Percentiles rank a stretch among this genome's conserved stretches.
phyloP scores from a whole-genome alignment of 306 rosid genomes.

The Dalbergia oliveri region DNA sequence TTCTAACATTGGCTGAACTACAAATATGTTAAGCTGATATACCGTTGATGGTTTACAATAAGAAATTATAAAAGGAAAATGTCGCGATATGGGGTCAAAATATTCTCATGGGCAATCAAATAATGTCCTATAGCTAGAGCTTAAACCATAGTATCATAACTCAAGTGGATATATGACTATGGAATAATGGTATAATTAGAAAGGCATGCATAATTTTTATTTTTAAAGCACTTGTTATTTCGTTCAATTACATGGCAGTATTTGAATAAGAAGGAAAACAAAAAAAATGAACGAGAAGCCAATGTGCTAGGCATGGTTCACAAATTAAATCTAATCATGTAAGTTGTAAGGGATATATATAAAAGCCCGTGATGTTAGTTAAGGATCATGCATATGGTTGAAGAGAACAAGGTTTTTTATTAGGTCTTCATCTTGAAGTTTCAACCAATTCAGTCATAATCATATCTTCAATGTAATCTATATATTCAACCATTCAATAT shows the following conservation, averaged over 20 bases:
- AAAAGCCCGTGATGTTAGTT: slow-evolving; percentile 25
- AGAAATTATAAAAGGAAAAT: not conserved
- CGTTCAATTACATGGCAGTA: not conserved
- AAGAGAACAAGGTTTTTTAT: not conserved
- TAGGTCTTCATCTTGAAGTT: not conserved
- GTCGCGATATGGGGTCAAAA: not conserved
- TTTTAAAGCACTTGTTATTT: not conserved
- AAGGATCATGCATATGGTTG: slow-evolving; percentile 13
- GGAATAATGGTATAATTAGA: slow-evolving; percentile 15
- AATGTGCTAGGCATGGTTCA: not conserved
- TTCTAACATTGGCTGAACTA: not conserved
- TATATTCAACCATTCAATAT: slow-evolving; percentile 31
- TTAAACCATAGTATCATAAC: not conserved
- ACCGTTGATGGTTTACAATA: not conserved
- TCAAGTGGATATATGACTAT: no score
- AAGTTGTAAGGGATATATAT: not conserved
- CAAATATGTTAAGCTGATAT: slow-evolving; percentile 1
- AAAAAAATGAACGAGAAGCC: not conserved
- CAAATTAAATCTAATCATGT: slow-evolving; percentile 11
- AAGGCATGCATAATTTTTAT: not conserved
- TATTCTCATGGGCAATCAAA: not conserved
- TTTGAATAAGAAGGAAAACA: no score
- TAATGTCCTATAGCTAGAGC: no score
- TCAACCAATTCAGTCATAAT: slow-evolving; percentile 38
- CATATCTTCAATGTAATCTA: slow-evolving; percentile 47